These are phyloP conservation scores for Claviceps maximensis DNA, from an alignment of 2,329 filamentous ascomycete species.

Conservation along the genomic window DNA sequence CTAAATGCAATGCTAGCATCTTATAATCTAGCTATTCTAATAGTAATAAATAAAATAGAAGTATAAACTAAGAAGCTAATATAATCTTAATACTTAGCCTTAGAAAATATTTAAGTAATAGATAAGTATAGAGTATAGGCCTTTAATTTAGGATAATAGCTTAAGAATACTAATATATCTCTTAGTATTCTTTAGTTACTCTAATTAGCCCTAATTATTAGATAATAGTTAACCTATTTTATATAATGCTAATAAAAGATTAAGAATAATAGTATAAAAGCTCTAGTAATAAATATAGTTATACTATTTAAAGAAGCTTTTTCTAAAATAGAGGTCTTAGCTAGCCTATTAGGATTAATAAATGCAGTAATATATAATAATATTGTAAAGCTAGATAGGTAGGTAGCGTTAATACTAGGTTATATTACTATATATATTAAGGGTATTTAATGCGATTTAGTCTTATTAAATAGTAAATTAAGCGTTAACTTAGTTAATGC, in stretches of 20 bases:
- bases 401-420: not conserved
- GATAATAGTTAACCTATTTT: not conserved
- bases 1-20: not conserved
- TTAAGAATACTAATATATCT: not conserved
- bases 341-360: not conserved
- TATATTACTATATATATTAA: not conserved
- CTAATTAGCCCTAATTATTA: not conserved
- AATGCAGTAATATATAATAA: not conserved
- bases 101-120: not conserved
- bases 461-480: not conserved
- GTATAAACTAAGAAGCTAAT: no score
- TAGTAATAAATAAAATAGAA: not conserved
- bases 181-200: not conserved
- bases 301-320: not conserved
- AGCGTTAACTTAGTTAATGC: not conserved
- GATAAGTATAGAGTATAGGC: not conserved
- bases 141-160: not conserved
- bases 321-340: not conserved
- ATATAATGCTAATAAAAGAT: not conserved
- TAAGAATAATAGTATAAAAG: not conserved
- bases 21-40: not conserved
- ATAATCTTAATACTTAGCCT: no score
- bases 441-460: not conserved
- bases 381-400: not conserved
- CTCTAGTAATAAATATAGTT: not conserved